Conservation (phyloP, 768 basidiomycete genomes). For the Boletus pseudopeckii region DNA sequence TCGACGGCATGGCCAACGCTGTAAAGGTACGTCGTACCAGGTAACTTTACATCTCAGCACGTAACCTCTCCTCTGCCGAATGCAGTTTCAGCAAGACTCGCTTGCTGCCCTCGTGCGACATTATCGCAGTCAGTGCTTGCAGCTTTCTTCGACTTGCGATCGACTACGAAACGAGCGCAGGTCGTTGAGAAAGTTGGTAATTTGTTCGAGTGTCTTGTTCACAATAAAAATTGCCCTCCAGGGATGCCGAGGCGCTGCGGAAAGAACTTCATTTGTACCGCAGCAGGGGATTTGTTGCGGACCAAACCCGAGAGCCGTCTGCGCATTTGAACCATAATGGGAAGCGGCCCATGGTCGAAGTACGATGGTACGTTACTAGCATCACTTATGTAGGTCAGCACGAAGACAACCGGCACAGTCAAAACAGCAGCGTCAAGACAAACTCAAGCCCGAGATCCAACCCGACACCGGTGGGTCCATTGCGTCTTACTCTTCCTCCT, state of each 20-base stretch:
- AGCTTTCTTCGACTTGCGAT: conserved; percentile 36
- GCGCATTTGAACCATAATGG: conserved; percentile 51
- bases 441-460: conserved; percentile 62
- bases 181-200: conserved; percentile 51
- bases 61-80: not conserved
- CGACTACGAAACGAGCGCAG: conserved; percentile 38
- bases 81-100: conserved; percentile 76
- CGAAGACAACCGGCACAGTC: conserved; percentile 10
- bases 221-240: conserved; percentile 24
- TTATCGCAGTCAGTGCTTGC: conserved; percentile 55
- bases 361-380: conserved; percentile 37
- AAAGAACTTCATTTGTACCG: conserved; percentile 50
- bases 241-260: conserved; percentile 47
- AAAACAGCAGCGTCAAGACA: conserved; percentile 28
- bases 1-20: conserved; percentile 65
- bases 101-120: conserved; percentile 65
- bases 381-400: not conserved
- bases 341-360: conserved; percentile 57
- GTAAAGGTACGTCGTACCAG: conserved; percentile 47
- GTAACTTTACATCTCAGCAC: not conserved
- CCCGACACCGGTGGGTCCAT: conserved; percentile 53
- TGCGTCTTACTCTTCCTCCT: conserved; percentile 64
- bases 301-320: conserved; percentile 33
- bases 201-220: conserved; percentile 2
- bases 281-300: conserved; percentile 27